A percentile compares a stretch with the other conserved stretches of the same genome.
Conservation (phyloP, 805 yeast genomes). For the Pichia scutulata region DNA sequence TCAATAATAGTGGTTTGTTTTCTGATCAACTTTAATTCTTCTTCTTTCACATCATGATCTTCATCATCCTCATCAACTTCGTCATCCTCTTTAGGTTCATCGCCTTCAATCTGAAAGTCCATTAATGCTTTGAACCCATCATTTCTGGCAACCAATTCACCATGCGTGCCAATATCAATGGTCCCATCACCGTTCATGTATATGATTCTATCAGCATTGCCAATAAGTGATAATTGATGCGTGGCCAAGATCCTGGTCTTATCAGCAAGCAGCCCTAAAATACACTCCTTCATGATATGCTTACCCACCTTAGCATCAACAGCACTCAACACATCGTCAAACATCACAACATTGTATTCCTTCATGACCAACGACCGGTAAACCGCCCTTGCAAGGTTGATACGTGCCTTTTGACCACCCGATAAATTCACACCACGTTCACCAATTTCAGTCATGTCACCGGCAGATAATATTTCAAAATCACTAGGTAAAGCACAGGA, state of each 20-base stretch:
- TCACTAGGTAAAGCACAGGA: slow-evolving; percentile 67
- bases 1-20: slow-evolving; percentile 22
- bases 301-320: slow-evolving; percentile 85
- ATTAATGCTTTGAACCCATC: slow-evolving; percentile 43
- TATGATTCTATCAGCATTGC: slow-evolving; percentile 58
- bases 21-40: slow-evolving; percentile 17
- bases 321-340: slow-evolving; percentile 79
- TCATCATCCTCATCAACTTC: slow-evolving; percentile 21
- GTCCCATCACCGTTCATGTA: slow-evolving; percentile 58
- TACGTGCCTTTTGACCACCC: slow-evolving; percentile 85
- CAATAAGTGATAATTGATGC: slow-evolving; percentile 67
- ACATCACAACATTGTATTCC: slow-evolving; percentile 53
- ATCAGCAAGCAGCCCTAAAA: slow-evolving; percentile 44
- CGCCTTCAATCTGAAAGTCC: slow-evolving; percentile 28
- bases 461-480: slow-evolving; percentile 59
- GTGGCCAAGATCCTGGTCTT: slow-evolving; percentile 74
- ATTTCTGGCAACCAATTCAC: slow-evolving; percentile 41
- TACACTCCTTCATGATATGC: slow-evolving; percentile 64
- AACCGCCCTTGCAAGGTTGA: slow-evolving; percentile 72
- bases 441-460: slow-evolving; percentile 75
- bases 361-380: slow-evolving; percentile 34
- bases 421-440: slow-evolving; percentile 79
- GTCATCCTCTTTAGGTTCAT: neutral
- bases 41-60: slow-evolving; percentile 14
- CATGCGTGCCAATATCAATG: slow-evolving; percentile 51